Percentiles rank a stretch among this genome's conserved stretches.
These are phyloP conservation scores for Penicillium rolfsii DNA, from an alignment of 2,329 filamentous ascomycete genomes.

Conservation along the genomic window DNA sequence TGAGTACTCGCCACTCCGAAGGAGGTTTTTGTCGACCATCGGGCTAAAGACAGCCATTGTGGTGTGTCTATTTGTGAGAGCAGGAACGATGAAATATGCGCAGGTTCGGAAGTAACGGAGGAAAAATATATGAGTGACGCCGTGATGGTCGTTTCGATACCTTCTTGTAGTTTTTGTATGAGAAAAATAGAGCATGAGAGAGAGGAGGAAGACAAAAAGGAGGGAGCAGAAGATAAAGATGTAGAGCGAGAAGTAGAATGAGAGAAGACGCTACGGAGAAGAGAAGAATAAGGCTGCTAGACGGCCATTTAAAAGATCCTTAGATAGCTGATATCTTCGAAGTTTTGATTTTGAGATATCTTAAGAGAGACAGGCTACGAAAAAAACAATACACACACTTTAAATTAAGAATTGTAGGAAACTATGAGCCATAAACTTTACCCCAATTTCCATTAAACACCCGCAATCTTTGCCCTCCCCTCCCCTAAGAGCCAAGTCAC, in stretches of 20 bases:
- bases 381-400: slow-evolving; percentile 1
- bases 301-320: background rate
- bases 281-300: background rate
- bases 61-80: too few species aligned
- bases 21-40: background rate
- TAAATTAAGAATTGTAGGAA: background rate
- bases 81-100: too few species aligned
- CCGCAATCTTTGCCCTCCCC: background rate
- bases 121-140: too few species aligned
- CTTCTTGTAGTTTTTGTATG: too few species aligned
- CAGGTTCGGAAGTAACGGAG: too few species aligned
- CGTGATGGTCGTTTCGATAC: too few species aligned
- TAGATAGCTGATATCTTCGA: background rate
- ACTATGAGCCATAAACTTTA: background rate
- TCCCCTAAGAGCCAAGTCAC: background rate
- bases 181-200: too few species aligned
- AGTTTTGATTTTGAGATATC: background rate
- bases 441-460: background rate
- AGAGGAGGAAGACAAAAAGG: too few species aligned
- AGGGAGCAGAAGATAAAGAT: too few species aligned
- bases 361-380: background rate
- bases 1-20: background rate
- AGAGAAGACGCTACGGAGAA: background rate
- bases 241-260: background rate
- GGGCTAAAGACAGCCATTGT: too few species aligned